Base-by-base conservation (phyloP, 2,329 filamentous ascomycete genomes). In the Aspergillus caelatus region DNA sequence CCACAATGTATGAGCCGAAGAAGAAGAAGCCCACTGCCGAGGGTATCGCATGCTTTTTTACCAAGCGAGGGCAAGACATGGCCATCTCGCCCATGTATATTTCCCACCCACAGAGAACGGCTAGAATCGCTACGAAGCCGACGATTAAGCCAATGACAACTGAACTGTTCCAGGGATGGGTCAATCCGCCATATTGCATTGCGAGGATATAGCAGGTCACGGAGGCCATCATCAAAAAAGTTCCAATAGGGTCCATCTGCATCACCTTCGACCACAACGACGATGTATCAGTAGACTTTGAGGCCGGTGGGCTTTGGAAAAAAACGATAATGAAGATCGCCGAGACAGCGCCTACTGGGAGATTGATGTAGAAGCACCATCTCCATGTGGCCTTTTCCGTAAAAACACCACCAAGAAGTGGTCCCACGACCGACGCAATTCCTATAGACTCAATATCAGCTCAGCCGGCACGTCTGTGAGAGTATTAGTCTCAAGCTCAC, bases 261-360 rank as follows among this genome's bases (percentile, higher is more conserved):
- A 77, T 70, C 34, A 86, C 50, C 14, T 82, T 79, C 41, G 71
- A 61, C 30, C 74, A 16, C 57, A 81, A 70, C 11, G 34, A 14
- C 30, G 78, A 69, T 64, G 78, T 65, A 1, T 21, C 19, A 4
- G 19, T 26, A 3, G 19, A 16, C 28, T 53, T 56, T 1, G 41
- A 34, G 69, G 64, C 50, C 1, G 8, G 10, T 0, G 50, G 50
- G 65, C 68, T 77, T 69, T 73, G 73, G 59, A 81, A 77, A 46
- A 79, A 70, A 66, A 85, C 77, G 68, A 82, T 79, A 68, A 86
- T 71, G 70, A 83, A 70, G 66, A 85, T 79, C 45, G 84, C 79
- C 57, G 76, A 58, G 67, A 84, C 61, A 3, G 72, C 78, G 14
- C 80, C 80, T 63, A 79, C 71, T 8, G 77, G 80, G 11, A 82